Percentiles rank a stretch among this genome's conserved stretches.
Conservation (phyloP, 2,329 filamentous ascomycete species). For the Drechslerella coelobrocha region DNA sequence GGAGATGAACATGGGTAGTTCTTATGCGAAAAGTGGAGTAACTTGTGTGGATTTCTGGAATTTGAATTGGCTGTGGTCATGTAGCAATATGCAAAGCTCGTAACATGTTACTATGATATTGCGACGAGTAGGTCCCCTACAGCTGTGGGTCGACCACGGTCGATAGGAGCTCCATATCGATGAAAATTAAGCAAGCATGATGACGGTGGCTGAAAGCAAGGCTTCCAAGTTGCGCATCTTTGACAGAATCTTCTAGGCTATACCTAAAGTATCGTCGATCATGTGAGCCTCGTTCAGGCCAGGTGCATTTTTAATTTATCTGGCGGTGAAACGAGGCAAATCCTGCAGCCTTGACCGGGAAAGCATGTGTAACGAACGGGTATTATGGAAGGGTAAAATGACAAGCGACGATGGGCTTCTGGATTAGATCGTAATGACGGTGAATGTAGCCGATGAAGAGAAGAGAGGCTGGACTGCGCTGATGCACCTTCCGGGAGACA, state of each 20-base stretch:
- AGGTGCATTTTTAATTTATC: slow-evolving; percentile 44
- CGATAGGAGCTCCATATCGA: not conserved
- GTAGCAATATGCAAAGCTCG: no score
- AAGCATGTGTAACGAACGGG: slow-evolving; percentile 47
- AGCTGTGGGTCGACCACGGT: not conserved
- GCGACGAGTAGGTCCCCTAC: no score
- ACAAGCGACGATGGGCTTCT: slow-evolving; percentile 38
- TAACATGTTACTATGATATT: no score
- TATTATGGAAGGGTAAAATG: slow-evolving; percentile 39
- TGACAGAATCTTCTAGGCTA: no score
- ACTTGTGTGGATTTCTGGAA: no score
- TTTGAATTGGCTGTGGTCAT: no score
- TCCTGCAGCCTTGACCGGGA: slow-evolving; percentile 6
- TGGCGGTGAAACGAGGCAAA: slow-evolving; percentile 35
- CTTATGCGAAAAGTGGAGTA: no score
- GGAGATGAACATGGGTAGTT: no score
- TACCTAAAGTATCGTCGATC: slow-evolving; percentile 27
- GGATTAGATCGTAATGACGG: slow-evolving; percentile 26
- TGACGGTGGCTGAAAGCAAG: not conserved
- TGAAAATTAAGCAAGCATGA: no score
- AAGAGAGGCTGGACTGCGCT: slow-evolving; percentile 12
- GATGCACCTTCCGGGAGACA: slow-evolving; percentile 7
- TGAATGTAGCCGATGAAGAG: slow-evolving; percentile 23
- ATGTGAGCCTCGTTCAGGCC: slow-evolving; percentile 38
- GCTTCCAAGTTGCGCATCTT: no score